Conservation (phyloP, 345 rosid species). For the Mallotus nudiflorus region DNA sequence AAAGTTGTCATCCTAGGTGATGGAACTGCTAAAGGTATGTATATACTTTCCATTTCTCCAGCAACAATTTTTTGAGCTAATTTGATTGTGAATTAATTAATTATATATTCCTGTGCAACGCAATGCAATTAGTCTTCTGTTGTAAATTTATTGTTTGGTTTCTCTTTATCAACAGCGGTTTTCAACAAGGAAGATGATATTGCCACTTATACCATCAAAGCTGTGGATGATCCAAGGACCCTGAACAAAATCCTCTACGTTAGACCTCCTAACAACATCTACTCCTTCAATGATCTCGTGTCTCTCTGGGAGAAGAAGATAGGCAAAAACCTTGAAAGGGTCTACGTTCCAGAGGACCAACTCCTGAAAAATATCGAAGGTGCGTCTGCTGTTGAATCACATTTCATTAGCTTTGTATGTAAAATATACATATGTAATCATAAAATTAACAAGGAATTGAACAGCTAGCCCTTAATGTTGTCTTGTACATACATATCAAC, state of each 20-base stretch:
- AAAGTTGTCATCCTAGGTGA: constrained; percentile 53
- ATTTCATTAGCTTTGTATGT: no score
- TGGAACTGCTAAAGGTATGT: constrained; percentile 62
- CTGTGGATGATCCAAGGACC: constrained; percentile 64
- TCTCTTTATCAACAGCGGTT: constrained; percentile 33
- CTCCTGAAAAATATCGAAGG: constrained; percentile 50
- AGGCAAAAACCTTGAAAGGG: constrained; percentile 56
- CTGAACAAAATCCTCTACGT: constrained; percentile 58
- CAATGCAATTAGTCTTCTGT: no score
- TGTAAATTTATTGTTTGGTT: no score
- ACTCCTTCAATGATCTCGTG: constrained; percentile 58
- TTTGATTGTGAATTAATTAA: no score
- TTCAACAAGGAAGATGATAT: constrained; percentile 59
- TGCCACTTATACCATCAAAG: constrained; percentile 49
- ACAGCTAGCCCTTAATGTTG: no score
- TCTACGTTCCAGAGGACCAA: constrained; percentile 54
- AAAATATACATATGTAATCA: no score
- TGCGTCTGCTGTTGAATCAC: no score
- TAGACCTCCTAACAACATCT: not conserved
- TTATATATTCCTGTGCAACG: no score
- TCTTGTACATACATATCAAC: no score
- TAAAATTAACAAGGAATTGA: no score
- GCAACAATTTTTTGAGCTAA: no score
- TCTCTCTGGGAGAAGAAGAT: constrained; percentile 73
- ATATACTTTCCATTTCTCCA: no score